These are phyloP conservation scores for Colletotrichum salicis DNA, from an alignment of 2,329 filamentous ascomycete species.

Conservation along the genomic window DNA sequence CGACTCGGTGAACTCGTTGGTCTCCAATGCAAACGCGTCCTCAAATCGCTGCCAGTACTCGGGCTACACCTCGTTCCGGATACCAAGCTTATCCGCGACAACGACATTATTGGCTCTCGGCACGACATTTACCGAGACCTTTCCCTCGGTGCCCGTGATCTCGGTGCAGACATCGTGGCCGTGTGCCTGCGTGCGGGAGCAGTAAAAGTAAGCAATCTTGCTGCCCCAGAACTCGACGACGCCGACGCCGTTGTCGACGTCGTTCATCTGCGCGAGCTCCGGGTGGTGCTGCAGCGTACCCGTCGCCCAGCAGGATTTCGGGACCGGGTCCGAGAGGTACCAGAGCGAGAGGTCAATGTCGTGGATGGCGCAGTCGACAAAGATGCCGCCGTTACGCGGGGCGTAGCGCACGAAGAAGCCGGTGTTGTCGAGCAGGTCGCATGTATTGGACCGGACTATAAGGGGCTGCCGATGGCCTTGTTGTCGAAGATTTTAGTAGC, in stretches of 20 bases:
- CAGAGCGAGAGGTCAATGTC: not conserved
- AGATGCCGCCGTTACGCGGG: conserved; percentile 64
- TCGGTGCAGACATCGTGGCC: conserved; percentile 75
- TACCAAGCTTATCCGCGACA: conserved; percentile 61
- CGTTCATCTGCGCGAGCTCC: conserved; percentile 44
- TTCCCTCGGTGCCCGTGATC: conserved; percentile 74
- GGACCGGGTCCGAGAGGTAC: not conserved
- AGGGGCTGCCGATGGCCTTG: conserved; percentile 67
- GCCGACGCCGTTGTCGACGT: conserved; percentile 52
- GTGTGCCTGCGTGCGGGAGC: conserved; percentile 72
- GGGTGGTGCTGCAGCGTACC: conserved; percentile 37
- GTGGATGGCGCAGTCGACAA: conserved; percentile 58
- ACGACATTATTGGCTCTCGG: conserved; percentile 66
- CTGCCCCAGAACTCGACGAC: conserved; percentile 73
- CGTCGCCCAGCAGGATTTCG: conserved; percentile 5
- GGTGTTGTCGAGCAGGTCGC: conserved; percentile 71
- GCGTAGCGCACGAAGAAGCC: conserved; percentile 74
- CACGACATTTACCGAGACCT: conserved; percentile 68
- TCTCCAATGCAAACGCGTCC: conserved; percentile 69
- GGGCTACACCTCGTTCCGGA: conserved; percentile 67
- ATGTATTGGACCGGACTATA: conserved; percentile 74
- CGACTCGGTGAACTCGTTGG: conserved; percentile 70
- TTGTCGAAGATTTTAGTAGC: conserved; percentile 57
- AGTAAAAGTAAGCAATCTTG: conserved; percentile 73
- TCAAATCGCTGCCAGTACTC: conserved; percentile 73